phyloP scores from a whole-genome alignment of 2,329 filamentous ascomycete species.

The Botrytis tulipae region DNA sequence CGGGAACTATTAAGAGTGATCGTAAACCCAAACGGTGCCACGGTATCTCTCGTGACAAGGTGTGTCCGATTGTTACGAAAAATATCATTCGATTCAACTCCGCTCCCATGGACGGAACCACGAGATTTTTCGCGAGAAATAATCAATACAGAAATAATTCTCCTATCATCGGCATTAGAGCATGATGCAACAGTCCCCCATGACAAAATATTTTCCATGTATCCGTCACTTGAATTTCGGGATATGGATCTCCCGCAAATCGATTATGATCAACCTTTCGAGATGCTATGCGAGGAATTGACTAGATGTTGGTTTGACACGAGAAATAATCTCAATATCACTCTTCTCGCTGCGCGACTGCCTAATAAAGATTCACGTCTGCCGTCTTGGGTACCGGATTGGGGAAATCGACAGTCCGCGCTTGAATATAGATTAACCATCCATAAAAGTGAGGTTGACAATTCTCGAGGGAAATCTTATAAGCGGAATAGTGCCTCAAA shows the following conservation, averaged over 20 bases:
- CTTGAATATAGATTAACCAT: background rate
- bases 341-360: background rate
- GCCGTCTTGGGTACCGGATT: background rate
- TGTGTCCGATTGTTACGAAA: background rate
- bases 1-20: background rate
- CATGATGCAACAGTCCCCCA: background rate
- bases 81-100: background rate
- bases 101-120: background rate
- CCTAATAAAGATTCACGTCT: background rate
- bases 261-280: background rate
- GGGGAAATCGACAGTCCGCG: background rate
- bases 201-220: background rate
- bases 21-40: too few species aligned
- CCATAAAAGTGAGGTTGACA: fast-evolving
- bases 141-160: fast-evolving
- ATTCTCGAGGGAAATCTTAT: fast-evolving
- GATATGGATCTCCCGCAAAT: background rate
- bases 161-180: background rate
- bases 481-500: background rate
- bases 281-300: background rate
- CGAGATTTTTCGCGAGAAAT: fast-evolving
- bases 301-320: background rate
- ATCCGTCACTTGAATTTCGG: background rate
- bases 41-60: background rate
- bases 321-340: fast-evolving